Conservation (phyloP, 805 yeast genomes). For the Lachancea dasiensis region DNA sequence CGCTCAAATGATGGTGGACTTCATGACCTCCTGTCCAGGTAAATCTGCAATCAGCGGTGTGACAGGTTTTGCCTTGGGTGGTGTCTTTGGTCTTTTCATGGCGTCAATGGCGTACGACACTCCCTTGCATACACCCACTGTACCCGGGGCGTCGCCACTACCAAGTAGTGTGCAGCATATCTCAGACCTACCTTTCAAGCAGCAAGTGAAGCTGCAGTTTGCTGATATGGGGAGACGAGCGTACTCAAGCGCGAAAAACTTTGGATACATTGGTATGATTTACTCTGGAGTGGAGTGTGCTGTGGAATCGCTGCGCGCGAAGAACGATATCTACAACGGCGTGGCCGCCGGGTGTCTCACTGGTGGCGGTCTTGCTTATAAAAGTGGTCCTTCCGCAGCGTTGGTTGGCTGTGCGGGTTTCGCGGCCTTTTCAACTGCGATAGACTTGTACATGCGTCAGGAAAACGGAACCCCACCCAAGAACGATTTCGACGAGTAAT, state of each 20-base stretch:
- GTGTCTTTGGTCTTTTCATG: constrained; percentile 93
- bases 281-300: constrained; percentile 91
- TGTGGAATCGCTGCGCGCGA: constrained; percentile 79
- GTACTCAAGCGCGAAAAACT: constrained; percentile 85
- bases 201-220: constrained; percentile 88
- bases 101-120: constrained; percentile 50
- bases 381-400: constrained; percentile 92
- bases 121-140: constrained; percentile 32
- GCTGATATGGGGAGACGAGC: constrained; percentile 88
- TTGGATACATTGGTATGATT: constrained; percentile 87
- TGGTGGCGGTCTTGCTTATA: constrained; percentile 91
- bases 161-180: constrained; percentile 43
- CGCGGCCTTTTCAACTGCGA: constrained; percentile 88
- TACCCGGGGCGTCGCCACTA: constrained; percentile 11
- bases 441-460: constrained; percentile 79
- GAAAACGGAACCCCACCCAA: constrained; percentile 80
- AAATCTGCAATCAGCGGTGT: constrained; percentile 88
- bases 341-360: constrained; percentile 92
- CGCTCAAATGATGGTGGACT: constrained; percentile 72
- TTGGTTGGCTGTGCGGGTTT: constrained; percentile 93
- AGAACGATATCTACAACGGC: constrained; percentile 88
- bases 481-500: constrained; percentile 72
- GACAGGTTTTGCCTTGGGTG: constrained; percentile 91
- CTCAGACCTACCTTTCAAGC: constrained; percentile 81
- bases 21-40: constrained; percentile 93